A percentile compares a stretch with the other conserved stretches of the same genome.
Conservation (phyloP, 2,329 filamentous ascomycete species). For the Grosmannia clavigera region DNA sequence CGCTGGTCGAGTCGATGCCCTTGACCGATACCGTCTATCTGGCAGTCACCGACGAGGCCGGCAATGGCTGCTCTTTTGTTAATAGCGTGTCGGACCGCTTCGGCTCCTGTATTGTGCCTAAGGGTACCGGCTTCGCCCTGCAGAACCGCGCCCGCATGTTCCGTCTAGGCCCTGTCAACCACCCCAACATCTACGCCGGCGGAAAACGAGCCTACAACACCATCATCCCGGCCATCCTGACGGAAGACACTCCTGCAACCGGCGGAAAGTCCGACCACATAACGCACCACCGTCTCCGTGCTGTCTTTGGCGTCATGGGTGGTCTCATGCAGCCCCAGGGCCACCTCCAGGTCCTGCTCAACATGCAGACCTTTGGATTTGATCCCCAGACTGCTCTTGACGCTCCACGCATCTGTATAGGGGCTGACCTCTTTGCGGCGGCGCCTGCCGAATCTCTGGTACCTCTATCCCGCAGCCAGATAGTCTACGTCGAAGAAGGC, state of each 20-base stretch:
- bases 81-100: constrained; percentile 86
- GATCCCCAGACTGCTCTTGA: constrained; percentile 80
- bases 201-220: constrained; percentile 88
- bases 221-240: constrained; percentile 84
- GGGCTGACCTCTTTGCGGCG: constrained; percentile 31
- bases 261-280: neutral
- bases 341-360: constrained; percentile 82
- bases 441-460: constrained; percentile 32
- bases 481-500: constrained; percentile 69
- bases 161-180: constrained; percentile 45
- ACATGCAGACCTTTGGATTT: constrained; percentile 69
- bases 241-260: constrained; percentile 32
- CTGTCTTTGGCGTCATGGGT: constrained; percentile 67
- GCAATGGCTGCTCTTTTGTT: constrained; percentile 89
- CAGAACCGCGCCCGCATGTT: constrained; percentile 88
- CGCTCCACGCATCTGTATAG: constrained; percentile 75
- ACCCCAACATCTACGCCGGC: constrained; percentile 70
- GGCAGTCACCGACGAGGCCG: constrained; percentile 63
- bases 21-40: constrained; percentile 92
- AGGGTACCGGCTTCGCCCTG: constrained; percentile 75
- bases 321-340: constrained; percentile 96
- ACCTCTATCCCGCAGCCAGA: constrained; percentile 39
- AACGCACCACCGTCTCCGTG: constrained; percentile 20
- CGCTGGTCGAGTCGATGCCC: neutral
- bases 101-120: constrained; percentile 75